Evolutionary conservation across 2,329 filamentous ascomycete genomes (phyloP), one percentile per base, ranked within the genome.

Genomic region (Pseudogymnoascus sp.): DNA sequence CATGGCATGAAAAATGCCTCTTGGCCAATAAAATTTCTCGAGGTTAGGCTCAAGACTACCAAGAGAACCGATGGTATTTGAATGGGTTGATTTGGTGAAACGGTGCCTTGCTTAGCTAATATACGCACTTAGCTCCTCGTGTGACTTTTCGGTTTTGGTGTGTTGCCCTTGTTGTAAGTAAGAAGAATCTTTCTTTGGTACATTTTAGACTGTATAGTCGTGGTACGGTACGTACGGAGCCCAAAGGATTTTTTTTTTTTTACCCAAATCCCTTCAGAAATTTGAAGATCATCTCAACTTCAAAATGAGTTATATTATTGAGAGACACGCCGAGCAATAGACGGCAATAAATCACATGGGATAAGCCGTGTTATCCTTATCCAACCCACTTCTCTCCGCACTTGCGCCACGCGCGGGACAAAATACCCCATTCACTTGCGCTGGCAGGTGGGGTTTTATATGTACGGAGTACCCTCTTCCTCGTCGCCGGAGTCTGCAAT

Each of bases 341-440:
- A 31, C 6, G 8, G 12, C 25, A 31, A 11, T 31, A 31, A 53
- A 53, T 56, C 47, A 56, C 47, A 56, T 56, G 47, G 47, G 47
- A 56, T 56, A 56, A 56, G 47, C 47, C 47, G 47, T 56, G 47
- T 56, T 56, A 56, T 56, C 47, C 47, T 56, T 56, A 56, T 56
- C 50, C 50, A 56, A 56, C 50, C 50, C 50, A 56, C 50, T 56
- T 56, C 47, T 56, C 21, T 50, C 50, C 50, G 18, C 50, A 56
- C 50, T 33, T 56, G 50, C 50, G 50, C 28, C 50, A 56, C 50
- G 50, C 47, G 47, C 50, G 50, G 50, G 50, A 56, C 50, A 56
- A 6, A 6, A 56, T 56, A 56, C 50, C 50, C 50, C 50, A 4
- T 56, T 56, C 12, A 33, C 50, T 56, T 33, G 28, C 50, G 50